These are phyloP conservation scores for Pestalotiopsis sp. DNA, from an alignment of 2,329 filamentous ascomycete genomes.

Conservation along the genomic window DNA sequence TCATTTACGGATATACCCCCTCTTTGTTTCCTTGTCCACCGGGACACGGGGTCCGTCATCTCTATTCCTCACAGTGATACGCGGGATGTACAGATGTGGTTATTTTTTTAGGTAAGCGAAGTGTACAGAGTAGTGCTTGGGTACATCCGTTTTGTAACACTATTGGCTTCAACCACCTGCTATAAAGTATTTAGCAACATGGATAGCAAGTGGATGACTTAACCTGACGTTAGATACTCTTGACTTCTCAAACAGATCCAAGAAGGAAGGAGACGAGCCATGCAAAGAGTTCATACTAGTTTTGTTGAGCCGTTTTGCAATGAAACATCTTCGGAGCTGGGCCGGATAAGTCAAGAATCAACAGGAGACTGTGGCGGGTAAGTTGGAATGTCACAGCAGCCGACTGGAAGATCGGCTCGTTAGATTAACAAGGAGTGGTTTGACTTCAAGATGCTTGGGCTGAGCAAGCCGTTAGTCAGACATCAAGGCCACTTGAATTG, in stretches of 20 bases:
- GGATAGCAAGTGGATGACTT: no score
- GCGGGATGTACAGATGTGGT: no score
- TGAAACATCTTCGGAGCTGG: background rate
- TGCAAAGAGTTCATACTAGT: background rate
- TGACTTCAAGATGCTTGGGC: background rate
- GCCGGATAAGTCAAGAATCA: background rate
- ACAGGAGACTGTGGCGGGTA: background rate
- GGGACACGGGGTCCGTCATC: no score
- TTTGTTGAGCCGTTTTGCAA: background rate
- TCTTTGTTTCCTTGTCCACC: no score
- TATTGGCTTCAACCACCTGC: no score
- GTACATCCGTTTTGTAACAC: no score
- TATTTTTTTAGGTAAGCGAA: no score
- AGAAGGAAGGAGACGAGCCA: background rate
- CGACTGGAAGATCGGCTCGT: background rate
- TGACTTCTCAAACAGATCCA: background rate
- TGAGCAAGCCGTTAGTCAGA: background rate
- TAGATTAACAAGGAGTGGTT: background rate
- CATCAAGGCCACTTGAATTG: background rate
- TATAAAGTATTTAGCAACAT: no score
- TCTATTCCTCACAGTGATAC: no score
- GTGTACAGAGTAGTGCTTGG: no score
- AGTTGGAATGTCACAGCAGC: background rate
- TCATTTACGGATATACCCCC: no score
- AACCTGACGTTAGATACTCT: no score